These are phyloP conservation scores for Podila epigama DNA, from an alignment of 192 early-diverging fungal species.

Conservation along the genomic window DNA sequence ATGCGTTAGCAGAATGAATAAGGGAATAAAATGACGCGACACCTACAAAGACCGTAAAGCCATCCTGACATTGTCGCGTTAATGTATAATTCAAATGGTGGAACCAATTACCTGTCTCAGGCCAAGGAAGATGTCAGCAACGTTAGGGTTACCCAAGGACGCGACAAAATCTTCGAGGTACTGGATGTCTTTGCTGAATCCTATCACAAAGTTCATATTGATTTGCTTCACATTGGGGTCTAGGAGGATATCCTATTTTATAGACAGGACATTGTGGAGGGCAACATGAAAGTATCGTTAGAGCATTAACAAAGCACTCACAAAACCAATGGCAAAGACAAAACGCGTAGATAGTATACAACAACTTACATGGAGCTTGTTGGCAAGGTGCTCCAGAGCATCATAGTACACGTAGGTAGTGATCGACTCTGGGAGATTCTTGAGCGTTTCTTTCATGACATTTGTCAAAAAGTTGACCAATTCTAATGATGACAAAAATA, in stretches of 20 bases:
- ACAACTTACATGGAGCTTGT: conserved; percentile 66
- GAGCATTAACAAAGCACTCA: not conserved
- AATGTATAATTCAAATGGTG: not conserved
- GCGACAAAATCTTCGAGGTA: conserved; percentile 79
- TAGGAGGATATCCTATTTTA: conserved; percentile 61
- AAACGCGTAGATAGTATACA: not conserved
- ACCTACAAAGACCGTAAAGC: no score
- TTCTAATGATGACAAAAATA: conserved; percentile 48
- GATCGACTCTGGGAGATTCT: conserved; percentile 69
- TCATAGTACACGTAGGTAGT: conserved; percentile 76
- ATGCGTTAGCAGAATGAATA: not conserved
- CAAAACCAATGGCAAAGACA: not conserved
- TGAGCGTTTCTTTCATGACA: conserved; percentile 72
- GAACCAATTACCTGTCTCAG: conserved; percentile 69
- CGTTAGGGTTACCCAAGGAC: conserved; percentile 69
- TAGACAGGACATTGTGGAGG: not conserved
- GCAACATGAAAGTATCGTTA: not conserved
- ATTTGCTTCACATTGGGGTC: conserved; percentile 67
- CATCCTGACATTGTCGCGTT: not conserved
- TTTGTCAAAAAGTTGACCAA: conserved; percentile 72
- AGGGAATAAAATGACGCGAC: no score
- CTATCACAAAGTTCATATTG: conserved; percentile 62
- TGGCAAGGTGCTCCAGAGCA: conserved; percentile 75
- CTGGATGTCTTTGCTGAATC: conserved; percentile 72
- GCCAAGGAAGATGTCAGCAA: conserved; percentile 72